A percentile compares a stretch with the other conserved stretches of the same genome.
Evolutionary conservation across 371 early-diverging fungal genomes (phyloP).

Genomic region (Nematocida displodere): DNA sequence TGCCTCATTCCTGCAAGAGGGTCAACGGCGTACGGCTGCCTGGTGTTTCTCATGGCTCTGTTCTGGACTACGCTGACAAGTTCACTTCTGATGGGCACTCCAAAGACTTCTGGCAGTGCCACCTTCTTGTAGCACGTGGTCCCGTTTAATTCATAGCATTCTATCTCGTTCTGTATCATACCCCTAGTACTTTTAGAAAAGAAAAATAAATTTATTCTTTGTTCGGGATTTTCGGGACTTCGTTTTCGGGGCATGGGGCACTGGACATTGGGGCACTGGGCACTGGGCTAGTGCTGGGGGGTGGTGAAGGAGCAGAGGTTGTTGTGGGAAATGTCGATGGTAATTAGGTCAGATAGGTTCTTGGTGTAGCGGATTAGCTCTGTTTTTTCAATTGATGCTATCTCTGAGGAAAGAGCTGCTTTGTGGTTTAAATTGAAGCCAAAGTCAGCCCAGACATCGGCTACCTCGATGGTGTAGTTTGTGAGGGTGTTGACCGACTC

Average conservation of each 20-base stretch:
- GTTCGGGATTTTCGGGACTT: not conserved
- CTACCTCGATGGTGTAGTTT: slow-evolving; percentile 27
- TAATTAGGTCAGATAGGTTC: too few relatives aligned
- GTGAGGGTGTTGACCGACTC: slow-evolving; percentile 22
- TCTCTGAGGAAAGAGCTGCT: not conserved
- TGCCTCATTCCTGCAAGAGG: slow-evolving; percentile 97
- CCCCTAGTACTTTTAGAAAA: slow-evolving; percentile 41
- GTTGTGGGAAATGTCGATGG: too few relatives aligned
- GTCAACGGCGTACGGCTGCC: slow-evolving; percentile 94
- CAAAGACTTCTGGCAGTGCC: slow-evolving; percentile 83
- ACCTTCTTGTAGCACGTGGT: slow-evolving; percentile 26
- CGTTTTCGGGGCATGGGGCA: not conserved
- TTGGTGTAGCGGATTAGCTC: too few relatives aligned
- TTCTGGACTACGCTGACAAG: slow-evolving; percentile 90
- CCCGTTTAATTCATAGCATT: slow-evolving; percentile 45
- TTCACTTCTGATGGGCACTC: slow-evolving; percentile 90
- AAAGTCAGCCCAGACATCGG: not conserved
- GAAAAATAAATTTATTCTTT: slow-evolving; percentile 40
- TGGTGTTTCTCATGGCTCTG: slow-evolving; percentile 92
- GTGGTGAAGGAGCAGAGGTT: too few relatives aligned
- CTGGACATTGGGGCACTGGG: slow-evolving; percentile 8
- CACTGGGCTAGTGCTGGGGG: slow-evolving; percentile 9
- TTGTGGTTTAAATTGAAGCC: slow-evolving; percentile 36
- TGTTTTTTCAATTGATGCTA: too few relatives aligned
- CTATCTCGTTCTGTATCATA: slow-evolving; percentile 48